Base-by-base conservation (phyloP, 2,329 filamentous ascomycete species). In the Hypoxylon sp. region DNA sequence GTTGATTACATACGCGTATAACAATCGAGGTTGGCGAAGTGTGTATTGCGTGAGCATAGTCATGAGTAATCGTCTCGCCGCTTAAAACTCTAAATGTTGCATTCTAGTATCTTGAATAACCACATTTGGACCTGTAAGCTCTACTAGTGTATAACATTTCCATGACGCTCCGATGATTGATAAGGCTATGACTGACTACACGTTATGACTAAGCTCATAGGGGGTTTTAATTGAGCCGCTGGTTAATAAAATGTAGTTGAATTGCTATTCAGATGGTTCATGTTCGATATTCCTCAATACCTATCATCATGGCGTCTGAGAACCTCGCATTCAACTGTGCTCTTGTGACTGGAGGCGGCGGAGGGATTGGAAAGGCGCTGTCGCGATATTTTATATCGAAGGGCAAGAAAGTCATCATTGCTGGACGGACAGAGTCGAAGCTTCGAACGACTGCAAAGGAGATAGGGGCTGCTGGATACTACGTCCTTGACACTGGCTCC, bases 371-470 rank as follows among this genome's bases (percentile, higher is more conserved):
- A 56, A 80, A 80, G 61, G 84, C 82, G 1, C 77, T 88, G 17
- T 80, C 84, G 0, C 73, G 84, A 51, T 82, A 84, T 63, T 78
- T 87, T 55, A 78, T 85, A 57, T 80, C 79, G 0, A 75, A 79
- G 58, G 81, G 80, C 55, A 86, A 86, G 67, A 84, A 83, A 55
- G 82, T 87, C 52, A 80, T 88, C 62, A 83, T 88, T 58, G 83
- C 79, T 29, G 84, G 86, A 2, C 83, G 86, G 8, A 89, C 86
- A 2, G 85, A 88, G 70, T 82, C 83, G 0, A 88, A 83, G 1
- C 81, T 89, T 0, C 75, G 82, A 56, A 68, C 75, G 0, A 80
- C 86, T 0, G 77, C 81, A 3, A 72, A 78, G 31, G 79, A 82
- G 17, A 79, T 89, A 15, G 81, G 82, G 0, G 82, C 83, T 1